Evolutionary conservation across 2,329 filamentous ascomycete genomes (phyloP), one percentile per base, ranked within the genome.

Genomic region (Triangularia verruculosa): DNA sequence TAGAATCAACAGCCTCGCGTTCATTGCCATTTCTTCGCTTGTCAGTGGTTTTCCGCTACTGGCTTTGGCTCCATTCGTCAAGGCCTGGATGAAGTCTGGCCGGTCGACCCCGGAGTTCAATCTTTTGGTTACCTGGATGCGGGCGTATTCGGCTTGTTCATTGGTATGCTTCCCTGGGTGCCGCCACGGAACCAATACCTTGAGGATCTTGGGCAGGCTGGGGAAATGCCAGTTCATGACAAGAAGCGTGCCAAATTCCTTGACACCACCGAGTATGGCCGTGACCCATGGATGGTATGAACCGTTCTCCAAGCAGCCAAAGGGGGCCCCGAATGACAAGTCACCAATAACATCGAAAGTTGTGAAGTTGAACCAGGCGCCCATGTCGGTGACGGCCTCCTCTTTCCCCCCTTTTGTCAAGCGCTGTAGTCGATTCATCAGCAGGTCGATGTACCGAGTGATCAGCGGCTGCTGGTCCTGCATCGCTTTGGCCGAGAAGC

Each of bases 391-490:
- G 53, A 53, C 15, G 11, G 47, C 11, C 8, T 28, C 11, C 17
- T 30, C 3, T 15, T 52, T 56, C 3, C 17, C 34, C 5, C 20
- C 25, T 1, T 57, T 25, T 12, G 58, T 57, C 9, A 43, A 30
- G 13, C 51, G 61, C 2, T 43, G 20, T n/a, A 69, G 52, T 3
- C 64, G 62, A 13, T 43, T 13, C 25, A 70, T 67, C 27, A 78
- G 59, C 22, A 75, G 67, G 59, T 77, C 70, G 1, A 78, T 71
- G 61, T 78, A 75, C 0, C 55, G 59, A 6, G 64, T 65, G 60
- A 78, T 76, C 30, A 78, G 70, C 11, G 73, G 73, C 60, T 77
- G 72, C 62, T 78, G 76, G 4, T 69, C 76, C 12, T 73, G 75
- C 76, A 78, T 72, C 63, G 71, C 64, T 64, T 72, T 68, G 39